phyloP scores from a whole-genome alignment of 305 asterid species.

The Solanum hybrid region DNA sequence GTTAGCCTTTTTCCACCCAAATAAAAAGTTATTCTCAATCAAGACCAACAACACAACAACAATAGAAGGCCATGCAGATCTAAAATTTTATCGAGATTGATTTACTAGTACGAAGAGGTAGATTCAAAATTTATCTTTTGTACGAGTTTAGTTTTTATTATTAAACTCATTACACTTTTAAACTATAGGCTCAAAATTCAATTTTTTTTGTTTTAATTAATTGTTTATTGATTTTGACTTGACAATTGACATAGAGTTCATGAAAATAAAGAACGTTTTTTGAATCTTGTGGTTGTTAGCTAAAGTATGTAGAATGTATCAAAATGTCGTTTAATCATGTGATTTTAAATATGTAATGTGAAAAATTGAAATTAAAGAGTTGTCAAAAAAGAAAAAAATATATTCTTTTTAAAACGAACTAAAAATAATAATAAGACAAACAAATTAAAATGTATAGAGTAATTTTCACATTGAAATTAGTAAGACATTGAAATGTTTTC shows the following conservation, averaged over 20 bases:
- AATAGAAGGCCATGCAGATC: background rate
- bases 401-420: too few species aligned
- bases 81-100: background rate
- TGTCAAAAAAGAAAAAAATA: too few species aligned
- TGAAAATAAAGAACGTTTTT: fast-evolving
- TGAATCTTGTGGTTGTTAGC: background rate
- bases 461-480: too few species aligned
- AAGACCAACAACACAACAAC: background rate
- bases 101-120: background rate
- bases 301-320: background rate
- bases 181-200: too few species aligned
- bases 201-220: too few species aligned
- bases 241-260: too few species aligned
- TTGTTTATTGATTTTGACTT: too few species aligned
- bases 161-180: too few species aligned
- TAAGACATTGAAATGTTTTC: background rate
- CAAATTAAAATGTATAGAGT: background rate
- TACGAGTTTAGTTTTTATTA: too few species aligned
- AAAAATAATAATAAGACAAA: background rate
- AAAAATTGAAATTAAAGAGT: too few species aligned
- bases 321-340: background rate
- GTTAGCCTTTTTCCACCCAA: background rate
- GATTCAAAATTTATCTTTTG: background rate
- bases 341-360: background rate
- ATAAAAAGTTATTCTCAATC: background rate